These are phyloP conservation scores for Malus hybrid DNA, from an alignment of 331 rosid species.

Conservation along the genomic window DNA sequence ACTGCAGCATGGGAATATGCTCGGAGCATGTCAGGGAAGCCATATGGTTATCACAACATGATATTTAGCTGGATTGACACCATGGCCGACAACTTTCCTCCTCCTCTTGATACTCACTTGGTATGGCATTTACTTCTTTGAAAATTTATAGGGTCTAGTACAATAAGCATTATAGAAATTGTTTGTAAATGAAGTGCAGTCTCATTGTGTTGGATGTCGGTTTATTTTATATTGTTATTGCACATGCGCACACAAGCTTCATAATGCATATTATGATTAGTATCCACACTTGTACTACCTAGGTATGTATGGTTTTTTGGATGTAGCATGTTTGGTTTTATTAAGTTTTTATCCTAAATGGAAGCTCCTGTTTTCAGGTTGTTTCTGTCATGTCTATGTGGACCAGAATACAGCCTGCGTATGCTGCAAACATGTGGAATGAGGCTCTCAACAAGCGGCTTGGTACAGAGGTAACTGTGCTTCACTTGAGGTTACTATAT, in stretches of 20 bases:
- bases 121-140: constrained; percentile 25
- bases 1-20: constrained; percentile 97
- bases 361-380: constrained; percentile 44
- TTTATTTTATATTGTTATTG: not conserved
- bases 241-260: not conserved
- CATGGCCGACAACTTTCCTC: constrained; percentile 89
- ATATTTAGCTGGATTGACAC: constrained; percentile 99
- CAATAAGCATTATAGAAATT: constrained; percentile 7
- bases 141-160: not conserved
- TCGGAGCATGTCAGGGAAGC: constrained; percentile 91
- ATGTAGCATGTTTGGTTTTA: not conserved
- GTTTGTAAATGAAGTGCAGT: constrained; percentile 3
- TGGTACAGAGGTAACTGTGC: constrained; percentile 61
- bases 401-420: constrained; percentile 87
- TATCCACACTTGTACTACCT: not conserved
- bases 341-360: not conserved
- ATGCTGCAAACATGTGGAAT: constrained; percentile 98
- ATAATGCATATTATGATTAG: not conserved
- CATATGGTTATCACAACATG: constrained; percentile 98
- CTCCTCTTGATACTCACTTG: constrained; percentile 99
- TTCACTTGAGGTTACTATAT: not conserved
- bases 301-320: not conserved
- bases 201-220: not conserved
- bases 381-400: constrained; percentile 97
- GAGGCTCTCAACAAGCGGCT: constrained; percentile 91